These are phyloP conservation scores for Rhizopus delemar DNA, from an alignment of 371 early-diverging fungal genomes.

Conservation along the genomic window DNA sequence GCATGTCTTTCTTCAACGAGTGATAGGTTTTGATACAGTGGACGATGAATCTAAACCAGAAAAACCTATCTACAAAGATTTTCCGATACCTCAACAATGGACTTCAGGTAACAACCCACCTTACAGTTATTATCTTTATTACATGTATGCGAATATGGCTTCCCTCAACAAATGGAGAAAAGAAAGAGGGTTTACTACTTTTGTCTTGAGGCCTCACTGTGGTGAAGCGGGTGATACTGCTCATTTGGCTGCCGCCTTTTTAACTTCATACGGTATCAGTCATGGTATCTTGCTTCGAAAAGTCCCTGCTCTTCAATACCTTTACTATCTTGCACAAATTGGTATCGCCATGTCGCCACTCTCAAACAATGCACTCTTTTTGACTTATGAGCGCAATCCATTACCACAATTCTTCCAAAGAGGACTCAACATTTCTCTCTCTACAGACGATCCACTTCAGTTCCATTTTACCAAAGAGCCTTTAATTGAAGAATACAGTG, in stretches of 20 bases:
- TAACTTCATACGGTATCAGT: constrained; percentile 89
- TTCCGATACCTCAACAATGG: constrained; percentile 88
- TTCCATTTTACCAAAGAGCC: constrained; percentile 99
- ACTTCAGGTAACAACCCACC: constrained; percentile 83
- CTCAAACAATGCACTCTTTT: constrained; percentile 97
- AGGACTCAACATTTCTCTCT: constrained; percentile 94
- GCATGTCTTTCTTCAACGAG: constrained; percentile 91
- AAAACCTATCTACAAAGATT: constrained; percentile 79
- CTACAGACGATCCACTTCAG: constrained; percentile 98
- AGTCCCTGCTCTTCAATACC: constrained; percentile 95
- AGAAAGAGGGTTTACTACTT: constrained; percentile 84
- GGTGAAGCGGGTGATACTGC: constrained; percentile 99
- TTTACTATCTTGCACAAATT: constrained; percentile 95
- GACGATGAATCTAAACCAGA: constrained; percentile 98
- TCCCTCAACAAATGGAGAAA: constrained; percentile 87
- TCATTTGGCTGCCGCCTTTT: constrained; percentile 91
- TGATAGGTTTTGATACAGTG: constrained; percentile 96
- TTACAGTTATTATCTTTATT: constrained; percentile 96
- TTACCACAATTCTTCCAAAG: constrained; percentile 93
- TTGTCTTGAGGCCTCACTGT: constrained; percentile 94
- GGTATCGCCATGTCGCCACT: constrained; percentile 99
- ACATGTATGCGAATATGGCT: constrained; percentile 90
- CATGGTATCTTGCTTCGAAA: constrained; percentile 98
- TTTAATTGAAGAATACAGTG: constrained; percentile 98
- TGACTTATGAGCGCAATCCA: constrained; percentile 96